phyloP scores from a whole-genome alignment of 495 filamentous ascomycete genomes.

The Staphylotrichum tortipilum region DNA sequence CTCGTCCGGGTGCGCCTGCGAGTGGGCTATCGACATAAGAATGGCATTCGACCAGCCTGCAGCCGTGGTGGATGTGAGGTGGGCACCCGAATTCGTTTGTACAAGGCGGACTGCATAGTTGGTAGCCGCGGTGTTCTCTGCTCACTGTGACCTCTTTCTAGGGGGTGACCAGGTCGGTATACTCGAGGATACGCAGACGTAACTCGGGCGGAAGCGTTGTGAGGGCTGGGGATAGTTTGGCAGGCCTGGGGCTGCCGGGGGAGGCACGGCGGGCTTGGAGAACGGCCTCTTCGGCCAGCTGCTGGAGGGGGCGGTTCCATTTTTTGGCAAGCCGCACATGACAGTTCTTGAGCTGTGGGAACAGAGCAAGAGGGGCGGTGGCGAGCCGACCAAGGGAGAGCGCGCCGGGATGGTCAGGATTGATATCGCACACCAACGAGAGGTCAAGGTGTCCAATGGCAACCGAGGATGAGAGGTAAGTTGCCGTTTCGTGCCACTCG shows the following conservation, averaged over 20 bases:
- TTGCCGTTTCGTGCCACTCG: background rate
- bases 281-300: background rate
- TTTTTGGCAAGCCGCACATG: background rate
- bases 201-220: background rate
- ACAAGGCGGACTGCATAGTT: background rate
- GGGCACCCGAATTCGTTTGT: background rate
- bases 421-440: background rate
- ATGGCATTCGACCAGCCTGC: background rate
- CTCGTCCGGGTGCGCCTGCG: too few species aligned
- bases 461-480: background rate
- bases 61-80: background rate
- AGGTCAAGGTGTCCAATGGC: background rate
- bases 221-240: background rate
- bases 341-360: background rate
- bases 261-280: background rate
- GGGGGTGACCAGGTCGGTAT: constrained; percentile 1
- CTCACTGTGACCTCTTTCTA: constrained; percentile 2
- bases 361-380: background rate
- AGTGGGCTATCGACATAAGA: too few species aligned
- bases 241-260: background rate
- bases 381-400: background rate
- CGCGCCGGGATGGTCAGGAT: background rate
- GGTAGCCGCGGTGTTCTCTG: background rate
- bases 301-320: background rate
- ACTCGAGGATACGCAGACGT: background rate